Evolutionary conservation across 176 grass and related monocot genomes (phyloP).

Genomic region (Eleusine coracana): DNA sequence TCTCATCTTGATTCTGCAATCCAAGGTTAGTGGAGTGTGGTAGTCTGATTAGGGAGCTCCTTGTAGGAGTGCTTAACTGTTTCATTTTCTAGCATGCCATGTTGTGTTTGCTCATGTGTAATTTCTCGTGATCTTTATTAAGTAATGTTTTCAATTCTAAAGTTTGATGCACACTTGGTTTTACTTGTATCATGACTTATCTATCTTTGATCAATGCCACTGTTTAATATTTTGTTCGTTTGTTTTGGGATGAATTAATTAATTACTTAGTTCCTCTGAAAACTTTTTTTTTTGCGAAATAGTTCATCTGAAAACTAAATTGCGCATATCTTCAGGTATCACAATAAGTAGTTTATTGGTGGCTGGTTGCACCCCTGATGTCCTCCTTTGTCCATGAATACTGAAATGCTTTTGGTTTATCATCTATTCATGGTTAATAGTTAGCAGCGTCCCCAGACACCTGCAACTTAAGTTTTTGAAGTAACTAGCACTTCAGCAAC

Average conservation of each 20-base stretch:
- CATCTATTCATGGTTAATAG: slow-evolving; percentile 22
- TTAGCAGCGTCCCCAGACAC: not conserved
- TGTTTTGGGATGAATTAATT: not conserved
- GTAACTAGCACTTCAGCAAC: too few species aligned
- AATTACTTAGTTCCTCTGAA: not conserved
- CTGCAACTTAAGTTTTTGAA: too few species aligned
- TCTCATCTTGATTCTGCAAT: slow-evolving; percentile 93
- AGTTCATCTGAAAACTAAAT: not conserved
- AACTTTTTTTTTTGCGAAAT: too few species aligned
- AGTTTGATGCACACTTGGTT: not conserved
- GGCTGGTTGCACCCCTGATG: not conserved
- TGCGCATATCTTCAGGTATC: not conserved
- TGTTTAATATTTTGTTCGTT: not conserved
- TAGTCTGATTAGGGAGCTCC: not conserved
- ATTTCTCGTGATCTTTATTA: not conserved
- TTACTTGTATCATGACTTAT: not conserved
- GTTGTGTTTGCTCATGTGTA: not conserved
- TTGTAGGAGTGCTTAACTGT: not conserved
- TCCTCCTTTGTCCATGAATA: not conserved
- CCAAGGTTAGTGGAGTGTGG: slow-evolving; percentile 61
- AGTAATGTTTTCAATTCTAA: not conserved
- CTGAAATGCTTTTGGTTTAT: not conserved
- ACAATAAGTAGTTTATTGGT: not conserved
- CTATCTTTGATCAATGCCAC: not conserved
- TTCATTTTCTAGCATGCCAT: slow-evolving; percentile 8